These are phyloP conservation scores for Naumovozyma castellii DNA, from an alignment of 805 yeast genomes.

Conservation along the genomic window DNA sequence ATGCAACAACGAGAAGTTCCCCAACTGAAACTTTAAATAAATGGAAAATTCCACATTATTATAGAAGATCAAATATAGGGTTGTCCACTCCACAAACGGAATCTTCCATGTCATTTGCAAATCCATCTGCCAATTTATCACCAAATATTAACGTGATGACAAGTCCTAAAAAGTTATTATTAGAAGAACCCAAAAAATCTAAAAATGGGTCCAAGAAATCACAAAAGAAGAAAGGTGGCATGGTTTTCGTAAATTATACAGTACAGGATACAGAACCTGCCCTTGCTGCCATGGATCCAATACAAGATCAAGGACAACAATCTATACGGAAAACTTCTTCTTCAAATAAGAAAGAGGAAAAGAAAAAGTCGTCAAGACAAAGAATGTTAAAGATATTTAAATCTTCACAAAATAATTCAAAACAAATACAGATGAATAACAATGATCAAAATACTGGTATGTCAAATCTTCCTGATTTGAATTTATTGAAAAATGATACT, in stretches of 20 bases:
- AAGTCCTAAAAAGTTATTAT: conserved; percentile 24
- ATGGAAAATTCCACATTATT: conserved; percentile 31
- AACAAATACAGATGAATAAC: too few relatives aligned
- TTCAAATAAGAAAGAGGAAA: conserved; percentile 2
- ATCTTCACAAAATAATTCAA: conserved; percentile 9
- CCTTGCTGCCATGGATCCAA: background rate
- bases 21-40: conserved; percentile 21
- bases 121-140: conserved; percentile 2
- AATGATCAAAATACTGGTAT: background rate
- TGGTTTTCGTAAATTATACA: conserved; percentile 30
- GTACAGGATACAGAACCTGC: conserved; percentile 20
- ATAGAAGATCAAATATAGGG: conserved; percentile 16
- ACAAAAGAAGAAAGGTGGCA: conserved; percentile 17
- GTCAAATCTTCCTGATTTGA: background rate
- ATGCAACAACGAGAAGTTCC: conserved; percentile 7
- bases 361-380: conserved; percentile 23
- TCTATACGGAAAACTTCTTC: background rate
- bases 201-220: conserved; percentile 11
- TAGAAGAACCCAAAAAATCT: conserved; percentile 16
- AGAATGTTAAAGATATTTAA: conserved; percentile 27
- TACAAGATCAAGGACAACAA: background rate
- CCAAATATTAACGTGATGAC: conserved; percentile 19
- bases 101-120: background rate
- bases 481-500: background rate
- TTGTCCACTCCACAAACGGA: background rate